Evolutionary conservation across 2,329 filamentous ascomycete species (phyloP).

Genomic region (Penicillium palitans): DNA sequence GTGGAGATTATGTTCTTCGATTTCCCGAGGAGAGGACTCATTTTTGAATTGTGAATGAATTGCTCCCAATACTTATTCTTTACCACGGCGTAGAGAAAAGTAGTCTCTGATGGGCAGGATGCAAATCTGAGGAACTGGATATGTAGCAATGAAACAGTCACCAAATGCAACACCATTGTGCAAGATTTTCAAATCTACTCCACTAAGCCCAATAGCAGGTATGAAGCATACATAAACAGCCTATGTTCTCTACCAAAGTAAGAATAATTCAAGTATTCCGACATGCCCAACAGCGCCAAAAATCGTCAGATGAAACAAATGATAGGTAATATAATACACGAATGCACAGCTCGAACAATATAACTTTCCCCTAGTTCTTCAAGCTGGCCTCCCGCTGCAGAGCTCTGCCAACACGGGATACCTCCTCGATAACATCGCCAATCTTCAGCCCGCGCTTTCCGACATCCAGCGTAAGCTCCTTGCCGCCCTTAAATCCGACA

Average conservation of each 20-base stretch:
- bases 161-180: neutral
- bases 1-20: neutral
- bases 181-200: neutral
- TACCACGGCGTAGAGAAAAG: neutral
- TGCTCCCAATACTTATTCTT: neutral
- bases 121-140: neutral
- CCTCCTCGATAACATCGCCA: slow-evolving; percentile 81
- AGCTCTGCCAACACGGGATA: slow-evolving; percentile 82
- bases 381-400: slow-evolving; percentile 83
- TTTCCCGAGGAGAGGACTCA: neutral
- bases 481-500: slow-evolving; percentile 95
- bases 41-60: slow-evolving; percentile 5
- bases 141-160: neutral
- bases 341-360: slow-evolving; percentile 14
- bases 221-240: neutral
- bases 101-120: neutral
- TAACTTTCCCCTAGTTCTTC: slow-evolving; percentile 38
- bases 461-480: slow-evolving; percentile 79
- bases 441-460: slow-evolving; percentile 77
- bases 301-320: slow-evolving; percentile 10
- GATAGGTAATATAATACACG: slow-evolving; percentile 18
- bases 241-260: neutral
- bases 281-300: slow-evolving; percentile 8
- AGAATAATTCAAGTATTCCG: slow-evolving; percentile 1
- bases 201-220: neutral